Evolutionary conservation across 805 yeast species (phyloP).

Genomic region (Candida broadrunensis): DNA sequence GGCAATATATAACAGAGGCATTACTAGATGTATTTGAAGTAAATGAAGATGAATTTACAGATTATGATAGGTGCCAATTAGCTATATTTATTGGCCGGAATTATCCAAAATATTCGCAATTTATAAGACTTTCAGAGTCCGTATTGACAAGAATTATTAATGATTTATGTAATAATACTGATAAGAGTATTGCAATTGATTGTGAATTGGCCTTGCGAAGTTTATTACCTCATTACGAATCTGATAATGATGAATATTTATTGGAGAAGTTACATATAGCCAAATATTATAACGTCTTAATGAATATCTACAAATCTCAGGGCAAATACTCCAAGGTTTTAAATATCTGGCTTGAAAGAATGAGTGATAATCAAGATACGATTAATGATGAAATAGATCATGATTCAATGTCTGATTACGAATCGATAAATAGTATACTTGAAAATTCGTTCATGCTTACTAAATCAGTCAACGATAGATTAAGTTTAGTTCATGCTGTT

Average conservation of each 20-base stretch:
- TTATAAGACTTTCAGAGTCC: constrained; percentile 66
- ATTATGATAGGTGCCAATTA: constrained; percentile 31
- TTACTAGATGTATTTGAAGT: constrained; percentile 56
- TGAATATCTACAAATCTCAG: constrained; percentile 54
- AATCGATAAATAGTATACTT: constrained; percentile 20
- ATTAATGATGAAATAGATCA: constrained; percentile 1
- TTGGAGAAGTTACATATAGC: constrained; percentile 51
- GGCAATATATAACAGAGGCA: constrained; percentile 79
- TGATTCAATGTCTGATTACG: constrained; percentile 1
- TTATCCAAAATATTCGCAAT: constrained; percentile 82
- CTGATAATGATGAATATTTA: constrained; percentile 49
- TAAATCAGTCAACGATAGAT: constrained; percentile 18
- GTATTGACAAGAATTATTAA: constrained; percentile 47
- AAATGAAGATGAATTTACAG: constrained; percentile 18
- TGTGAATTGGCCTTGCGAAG: constrained; percentile 77
- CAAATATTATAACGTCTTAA: constrained; percentile 56
- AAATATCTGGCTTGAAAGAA: constrained; percentile 46
- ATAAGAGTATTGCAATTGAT: constrained; percentile 43
- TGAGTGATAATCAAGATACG: constrained; percentile 9
- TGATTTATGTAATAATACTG: constrained; percentile 44
- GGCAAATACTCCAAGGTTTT: constrained; percentile 51
- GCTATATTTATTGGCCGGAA: constrained; percentile 77
- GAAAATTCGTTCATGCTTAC: constrained; percentile 19
- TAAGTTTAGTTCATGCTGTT: constrained; percentile 19
- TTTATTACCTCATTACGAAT: constrained; percentile 63